Evolutionary conservation across 495 filamentous ascomycete species (phyloP), one percentile per base, ranked within the genome.

Genomic region (Penicillium cataractarum): DNA sequence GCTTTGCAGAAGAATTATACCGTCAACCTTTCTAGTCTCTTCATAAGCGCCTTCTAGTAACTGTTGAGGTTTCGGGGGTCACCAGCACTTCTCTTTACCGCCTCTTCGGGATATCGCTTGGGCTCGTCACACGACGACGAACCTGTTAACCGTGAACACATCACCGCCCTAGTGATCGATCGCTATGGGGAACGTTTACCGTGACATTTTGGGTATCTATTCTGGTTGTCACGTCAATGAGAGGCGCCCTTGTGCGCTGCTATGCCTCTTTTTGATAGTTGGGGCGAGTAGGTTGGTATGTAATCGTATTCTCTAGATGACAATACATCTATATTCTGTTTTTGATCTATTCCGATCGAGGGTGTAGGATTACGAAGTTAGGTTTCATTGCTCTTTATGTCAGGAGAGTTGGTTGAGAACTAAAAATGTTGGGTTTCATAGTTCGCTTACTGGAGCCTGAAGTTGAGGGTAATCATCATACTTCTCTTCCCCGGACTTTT

Each of bases 71-170:
- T n/a, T 50, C 24, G 46, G 13, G 46, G 46, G 46, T 50, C 46
- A 49, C 46, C 46, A 50, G 46, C 46, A 29, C 46, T 61, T 52
- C 32, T 61, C 56, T 53, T 48, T 63, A 55, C 56, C 56, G 55
- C 66, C 55, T 22, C 40, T 65, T 63, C 57, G 63, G 65, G 57
- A 21, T 42, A 58, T 58, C 58, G 56, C 49, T 62, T 66, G 59
- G 35, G 33, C 33, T 44, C 19, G 63, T 72, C 67, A 72, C 70
- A 72, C 67, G 67, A 71, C 62, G 27, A 58, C 13, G 40, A 49
- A 51, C 69, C 57, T 70, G 57, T 70, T 32, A 67, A 65, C 57
- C 22, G 55, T 60, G 32, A 55, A 66, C 63, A 71, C 60, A 71
- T 65, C 70, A 67, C 40, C 52, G 19, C 48, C 42, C 51, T 9